phyloP scores from a whole-genome alignment of 495 filamentous ascomycete species.

The Penicillium waksmanii region DNA sequence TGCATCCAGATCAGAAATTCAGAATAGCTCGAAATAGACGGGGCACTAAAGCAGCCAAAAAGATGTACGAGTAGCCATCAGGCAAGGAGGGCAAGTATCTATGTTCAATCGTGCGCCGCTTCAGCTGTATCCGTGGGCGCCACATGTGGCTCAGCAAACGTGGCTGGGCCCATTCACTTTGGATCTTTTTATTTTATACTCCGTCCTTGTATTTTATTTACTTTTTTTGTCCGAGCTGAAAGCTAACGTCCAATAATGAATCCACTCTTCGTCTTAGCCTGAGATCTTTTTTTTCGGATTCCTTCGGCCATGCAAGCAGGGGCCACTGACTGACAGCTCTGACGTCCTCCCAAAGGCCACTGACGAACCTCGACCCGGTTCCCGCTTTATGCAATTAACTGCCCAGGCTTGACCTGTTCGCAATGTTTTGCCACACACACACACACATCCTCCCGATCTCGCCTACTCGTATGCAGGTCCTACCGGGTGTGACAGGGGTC shows the following conservation, averaged over 20 bases:
- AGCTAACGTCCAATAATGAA: background rate
- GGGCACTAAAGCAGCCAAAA: background rate
- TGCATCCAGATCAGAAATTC: slow-evolving; percentile 3
- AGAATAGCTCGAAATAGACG: background rate
- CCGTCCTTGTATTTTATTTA: background rate
- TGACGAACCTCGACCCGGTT: background rate
- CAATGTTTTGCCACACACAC: background rate
- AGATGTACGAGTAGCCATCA: background rate
- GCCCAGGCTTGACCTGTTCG: slow-evolving; percentile 2
- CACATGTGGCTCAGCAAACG: slow-evolving; percentile 29
- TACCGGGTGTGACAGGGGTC: slow-evolving; percentile 13
- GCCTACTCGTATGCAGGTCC: background rate
- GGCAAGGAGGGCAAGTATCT: background rate
- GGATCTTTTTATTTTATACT: background rate
- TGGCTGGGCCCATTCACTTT: slow-evolving; percentile 6
- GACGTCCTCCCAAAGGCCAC: background rate
- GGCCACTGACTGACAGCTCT: background rate
- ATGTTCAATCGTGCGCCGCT: background rate
- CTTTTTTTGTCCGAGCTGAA: background rate
- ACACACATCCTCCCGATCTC: background rate
- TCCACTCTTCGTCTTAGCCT: background rate
- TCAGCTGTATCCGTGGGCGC: slow-evolving; percentile 25
- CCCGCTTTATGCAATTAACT: background rate
- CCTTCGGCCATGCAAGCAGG: slow-evolving; percentile 1
- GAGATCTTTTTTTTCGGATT: slow-evolving; percentile 3